These are phyloP conservation scores for Pueraria montana DNA, from an alignment of 306 rosid species.

Conservation along the genomic window DNA sequence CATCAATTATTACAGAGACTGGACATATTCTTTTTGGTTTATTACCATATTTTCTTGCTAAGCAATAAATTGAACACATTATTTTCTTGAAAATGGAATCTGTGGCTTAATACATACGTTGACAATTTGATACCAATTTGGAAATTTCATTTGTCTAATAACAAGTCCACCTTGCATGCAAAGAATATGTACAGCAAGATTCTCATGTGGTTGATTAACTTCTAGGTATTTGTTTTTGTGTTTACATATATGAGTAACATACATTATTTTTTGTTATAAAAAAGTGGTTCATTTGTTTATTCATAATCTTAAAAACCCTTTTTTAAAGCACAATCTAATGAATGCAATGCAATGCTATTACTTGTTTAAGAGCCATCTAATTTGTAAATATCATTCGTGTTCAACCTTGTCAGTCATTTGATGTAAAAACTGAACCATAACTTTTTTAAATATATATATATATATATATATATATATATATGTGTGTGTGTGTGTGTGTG, in stretches of 20 bases:
- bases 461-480: no score
- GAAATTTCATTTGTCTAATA: neutral
- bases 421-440: slow-evolving; percentile 3
- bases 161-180: slow-evolving; percentile 24
- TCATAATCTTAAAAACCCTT: neutral
- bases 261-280: neutral
- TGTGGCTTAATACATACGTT: slow-evolving; percentile 10
- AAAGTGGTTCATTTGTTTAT: neutral
- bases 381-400: neutral
- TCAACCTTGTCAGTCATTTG: slow-evolving; percentile 20
- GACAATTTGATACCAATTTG: neutral
- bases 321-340: slow-evolving; percentile 7
- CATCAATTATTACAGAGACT: slow-evolving; percentile 20
- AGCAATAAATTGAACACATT: neutral
- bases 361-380: slow-evolving; percentile 13
- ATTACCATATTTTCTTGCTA: slow-evolving; percentile 20
- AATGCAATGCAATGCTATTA: slow-evolving; percentile 27
- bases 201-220: slow-evolving; percentile 13
- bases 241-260: slow-evolving; percentile 1
- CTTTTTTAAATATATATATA: no score
- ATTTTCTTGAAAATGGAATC: slow-evolving; percentile 16
- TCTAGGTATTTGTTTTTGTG: slow-evolving; percentile 24
- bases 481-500: no score
- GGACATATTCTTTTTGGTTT: slow-evolving; percentile 13
- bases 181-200: slow-evolving; percentile 16